Evolutionary conservation across 441 rosid genomes (phyloP).

Genomic region (Erysimum cheiri): DNA sequence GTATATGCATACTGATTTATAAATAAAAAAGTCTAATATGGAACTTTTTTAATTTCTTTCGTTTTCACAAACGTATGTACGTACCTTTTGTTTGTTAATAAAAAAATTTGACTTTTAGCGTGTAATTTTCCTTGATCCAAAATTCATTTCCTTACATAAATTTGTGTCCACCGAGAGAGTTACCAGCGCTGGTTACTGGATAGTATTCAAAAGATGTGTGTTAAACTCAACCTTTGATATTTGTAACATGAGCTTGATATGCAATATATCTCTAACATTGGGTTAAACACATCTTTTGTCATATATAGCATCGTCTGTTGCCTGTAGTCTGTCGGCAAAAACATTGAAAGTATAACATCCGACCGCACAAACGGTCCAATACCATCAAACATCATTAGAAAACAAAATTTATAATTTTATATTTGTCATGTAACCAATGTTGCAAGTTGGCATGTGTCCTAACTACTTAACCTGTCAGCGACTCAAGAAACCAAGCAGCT

Average conservation of each 20-base stretch:
- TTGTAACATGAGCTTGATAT: not conserved
- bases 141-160: too few species aligned
- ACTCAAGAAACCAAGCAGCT: conserved; percentile 32
- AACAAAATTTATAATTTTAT: not conserved
- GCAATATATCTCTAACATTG: not conserved
- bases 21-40: too few species aligned
- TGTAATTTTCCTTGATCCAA: too few species aligned
- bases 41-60: too few species aligned
- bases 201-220: not conserved
- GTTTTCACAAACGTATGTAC: too few species aligned
- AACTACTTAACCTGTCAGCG: conserved; percentile 34
- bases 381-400: conserved; percentile 29
- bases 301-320: not conserved
- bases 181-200: not conserved
- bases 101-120: too few species aligned
- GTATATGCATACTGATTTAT: too few species aligned
- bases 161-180: not conserved
- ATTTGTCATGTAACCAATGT: conserved; percentile 22
- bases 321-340: conserved; percentile 26
- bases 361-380: conserved; percentile 43
- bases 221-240: not conserved
- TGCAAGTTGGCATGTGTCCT: conserved; percentile 42
- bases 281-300: not conserved
- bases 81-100: too few species aligned
- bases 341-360: conserved; percentile 30